phyloP scores from a whole-genome alignment of 345 rosid genomes.

The Clausena lansium region DNA sequence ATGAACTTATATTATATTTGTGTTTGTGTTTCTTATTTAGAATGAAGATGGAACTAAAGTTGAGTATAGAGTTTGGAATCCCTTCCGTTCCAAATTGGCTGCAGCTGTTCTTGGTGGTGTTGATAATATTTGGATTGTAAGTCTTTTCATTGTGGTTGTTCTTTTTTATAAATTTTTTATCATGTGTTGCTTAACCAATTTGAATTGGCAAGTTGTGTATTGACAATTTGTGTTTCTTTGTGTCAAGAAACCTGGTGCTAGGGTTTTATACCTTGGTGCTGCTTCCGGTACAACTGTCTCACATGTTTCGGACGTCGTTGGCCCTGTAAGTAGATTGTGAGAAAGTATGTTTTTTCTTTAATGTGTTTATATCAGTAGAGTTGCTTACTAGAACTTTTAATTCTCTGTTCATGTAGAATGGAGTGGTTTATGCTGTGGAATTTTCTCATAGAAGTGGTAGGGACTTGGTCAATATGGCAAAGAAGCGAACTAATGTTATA shows the following conservation, averaged over 20 bases:
- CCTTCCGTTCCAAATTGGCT: slow-evolving; percentile 94
- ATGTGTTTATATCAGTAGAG: neutral
- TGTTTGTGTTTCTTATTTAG: slow-evolving; percentile 20
- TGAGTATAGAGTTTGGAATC: slow-evolving; percentile 97
- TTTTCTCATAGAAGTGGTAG: slow-evolving; percentile 98
- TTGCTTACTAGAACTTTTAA: neutral
- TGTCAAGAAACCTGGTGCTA: slow-evolving; percentile 92
- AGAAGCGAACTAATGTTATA: slow-evolving; percentile 89
- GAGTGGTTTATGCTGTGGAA: slow-evolving; percentile 94
- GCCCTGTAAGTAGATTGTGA: slow-evolving; percentile 61
- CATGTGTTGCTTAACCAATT: neutral
- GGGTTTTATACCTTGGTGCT: slow-evolving; percentile 95
- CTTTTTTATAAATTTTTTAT: neutral
- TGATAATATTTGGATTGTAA: slow-evolving; percentile 91
- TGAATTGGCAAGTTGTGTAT: neutral
- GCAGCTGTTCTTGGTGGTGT: slow-evolving; percentile 99
- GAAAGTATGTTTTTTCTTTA: neutral
- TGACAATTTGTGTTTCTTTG: neutral
- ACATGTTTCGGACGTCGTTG: slow-evolving; percentile 94
- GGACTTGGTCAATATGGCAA: slow-evolving; percentile 98
- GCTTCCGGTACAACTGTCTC: slow-evolving; percentile 99
- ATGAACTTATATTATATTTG: neutral
- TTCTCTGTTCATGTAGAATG: slow-evolving; percentile 40
- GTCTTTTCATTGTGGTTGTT: slow-evolving; percentile 15
- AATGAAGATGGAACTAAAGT: slow-evolving; percentile 91